phyloP scores from a whole-genome alignment of 192 early-diverging fungal species.

The Glomus cerebriforme region DNA sequence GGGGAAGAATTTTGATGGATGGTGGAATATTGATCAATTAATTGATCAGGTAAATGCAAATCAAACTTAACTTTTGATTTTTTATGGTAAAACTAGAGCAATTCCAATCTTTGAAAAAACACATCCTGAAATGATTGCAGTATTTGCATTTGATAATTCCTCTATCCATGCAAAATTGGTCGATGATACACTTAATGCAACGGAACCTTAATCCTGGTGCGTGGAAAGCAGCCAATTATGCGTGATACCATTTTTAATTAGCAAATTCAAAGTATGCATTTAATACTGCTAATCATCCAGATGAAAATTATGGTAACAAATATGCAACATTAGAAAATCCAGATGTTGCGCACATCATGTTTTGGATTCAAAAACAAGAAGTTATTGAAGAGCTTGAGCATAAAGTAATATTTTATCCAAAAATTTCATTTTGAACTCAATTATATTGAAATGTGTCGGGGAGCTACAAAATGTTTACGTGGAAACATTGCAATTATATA shows the following conservation, averaged over 20 bases:
- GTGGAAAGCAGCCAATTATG: constrained; percentile 17
- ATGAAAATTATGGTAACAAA: background rate
- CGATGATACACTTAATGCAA: constrained; percentile 33
- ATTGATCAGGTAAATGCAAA: constrained; percentile 24
- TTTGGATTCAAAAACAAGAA: background rate
- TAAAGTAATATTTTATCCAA: constrained; percentile 21
- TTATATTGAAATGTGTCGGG: constrained; percentile 25
- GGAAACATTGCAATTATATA: constrained; percentile 15
- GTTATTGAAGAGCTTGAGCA: constrained; percentile 11
- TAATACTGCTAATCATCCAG: background rate
- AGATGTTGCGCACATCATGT: background rate
- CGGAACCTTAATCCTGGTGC: background rate
- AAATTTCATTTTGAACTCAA: constrained; percentile 29
- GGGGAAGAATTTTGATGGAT: constrained; percentile 5
- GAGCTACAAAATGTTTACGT: constrained; percentile 7
- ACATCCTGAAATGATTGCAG: constrained; percentile 11
- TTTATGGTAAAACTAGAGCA: background rate
- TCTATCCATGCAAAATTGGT: constrained; percentile 31
- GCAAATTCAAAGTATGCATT: background rate
- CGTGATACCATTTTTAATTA: background rate
- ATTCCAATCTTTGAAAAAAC: constrained; percentile 30
- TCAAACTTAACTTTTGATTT: background rate
- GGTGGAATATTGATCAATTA: constrained; percentile 19
- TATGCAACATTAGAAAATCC: background rate
- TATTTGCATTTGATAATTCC: constrained; percentile 35